Conservation (phyloP, 306 rosid genomes). For the Rosa rugosa region DNA sequence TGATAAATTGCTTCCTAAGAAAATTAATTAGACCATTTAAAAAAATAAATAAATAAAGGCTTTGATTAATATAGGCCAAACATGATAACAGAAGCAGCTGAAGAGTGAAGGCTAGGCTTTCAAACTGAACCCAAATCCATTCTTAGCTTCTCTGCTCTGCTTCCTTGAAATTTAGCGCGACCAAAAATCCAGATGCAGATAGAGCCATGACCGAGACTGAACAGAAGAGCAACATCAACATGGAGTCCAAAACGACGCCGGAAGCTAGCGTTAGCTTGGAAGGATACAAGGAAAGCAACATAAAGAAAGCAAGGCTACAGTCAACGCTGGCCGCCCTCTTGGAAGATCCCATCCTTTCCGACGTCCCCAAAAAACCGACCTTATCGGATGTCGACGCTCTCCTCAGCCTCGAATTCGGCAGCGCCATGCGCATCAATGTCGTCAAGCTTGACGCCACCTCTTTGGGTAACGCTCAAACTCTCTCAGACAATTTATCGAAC, state of each 20-base stretch:
- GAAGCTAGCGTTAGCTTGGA: slow-evolving; percentile 23
- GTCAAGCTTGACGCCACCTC: slow-evolving; percentile 61
- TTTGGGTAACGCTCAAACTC: slow-evolving; percentile 37
- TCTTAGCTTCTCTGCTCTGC: no score
- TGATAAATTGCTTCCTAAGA: no score
- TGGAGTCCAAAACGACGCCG: slow-evolving; percentile 11
- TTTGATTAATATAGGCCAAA: no score
- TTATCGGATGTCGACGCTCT: slow-evolving; percentile 75
- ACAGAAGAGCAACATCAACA: neutral
- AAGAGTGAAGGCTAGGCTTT: no score
- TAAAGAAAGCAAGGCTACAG: slow-evolving; percentile 61
- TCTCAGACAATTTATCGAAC: neutral
- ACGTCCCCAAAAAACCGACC: slow-evolving; percentile 67
- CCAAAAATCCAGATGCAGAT: no score
- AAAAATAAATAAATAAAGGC: no score
- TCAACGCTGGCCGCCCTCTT: slow-evolving; percentile 48
- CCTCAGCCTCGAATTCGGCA: slow-evolving; percentile 74
- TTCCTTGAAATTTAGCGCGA: neutral
- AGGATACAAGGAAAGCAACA: slow-evolving; percentile 49
- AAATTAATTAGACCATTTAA: no score
- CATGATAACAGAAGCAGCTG: neutral
- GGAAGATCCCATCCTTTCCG: slow-evolving; percentile 68
- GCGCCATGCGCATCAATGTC: slow-evolving; percentile 82
- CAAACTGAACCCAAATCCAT: no score
- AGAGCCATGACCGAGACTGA: neutral